Evolutionary conservation across 768 basidiomycete genomes (phyloP).

Genomic region (Rossbeevera mucosa): DNA sequence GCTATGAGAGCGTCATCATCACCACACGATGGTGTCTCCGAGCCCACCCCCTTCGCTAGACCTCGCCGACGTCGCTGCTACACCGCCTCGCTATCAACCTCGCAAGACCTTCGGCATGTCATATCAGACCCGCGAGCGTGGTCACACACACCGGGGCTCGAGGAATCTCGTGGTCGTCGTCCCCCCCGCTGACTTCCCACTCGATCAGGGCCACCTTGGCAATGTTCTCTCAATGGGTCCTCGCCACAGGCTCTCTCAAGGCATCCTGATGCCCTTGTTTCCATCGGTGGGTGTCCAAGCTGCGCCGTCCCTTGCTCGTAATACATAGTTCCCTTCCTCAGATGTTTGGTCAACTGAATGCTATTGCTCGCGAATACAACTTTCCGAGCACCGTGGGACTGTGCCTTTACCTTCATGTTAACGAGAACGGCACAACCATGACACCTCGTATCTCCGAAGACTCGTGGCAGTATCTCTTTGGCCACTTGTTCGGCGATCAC

Average conservation of each 20-base stretch:
- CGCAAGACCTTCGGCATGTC: slow-evolving; percentile 48
- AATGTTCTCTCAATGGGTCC: slow-evolving; percentile 57
- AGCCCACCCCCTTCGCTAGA: too few species aligned
- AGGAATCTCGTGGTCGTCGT: slow-evolving; percentile 63
- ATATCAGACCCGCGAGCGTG: slow-evolving; percentile 49
- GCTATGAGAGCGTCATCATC: too few species aligned
- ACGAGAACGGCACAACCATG: slow-evolving; percentile 49
- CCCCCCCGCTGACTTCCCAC: slow-evolving; percentile 55
- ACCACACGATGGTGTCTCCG: too few species aligned
- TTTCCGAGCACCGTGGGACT: slow-evolving; percentile 73
- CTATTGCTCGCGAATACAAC: slow-evolving; percentile 78
- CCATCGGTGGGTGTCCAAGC: slow-evolving; percentile 49
- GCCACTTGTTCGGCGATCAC: slow-evolving; percentile 48
- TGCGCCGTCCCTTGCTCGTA: neutral
- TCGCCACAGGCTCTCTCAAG: slow-evolving; percentile 56
- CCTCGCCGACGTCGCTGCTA: too few species aligned
- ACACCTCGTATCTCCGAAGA: slow-evolving; percentile 77
- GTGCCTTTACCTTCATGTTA: slow-evolving; percentile 72
- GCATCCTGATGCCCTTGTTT: slow-evolving; percentile 69
- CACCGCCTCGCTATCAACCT: too few species aligned
- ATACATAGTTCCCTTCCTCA: slow-evolving; percentile 26
- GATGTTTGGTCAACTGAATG: slow-evolving; percentile 73
- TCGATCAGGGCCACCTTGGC: slow-evolving; percentile 56
- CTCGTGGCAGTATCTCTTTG: slow-evolving; percentile 71
- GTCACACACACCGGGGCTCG: slow-evolving; percentile 32